Percentiles rank a stretch among this genome's conserved stretches.
These are phyloP conservation scores for Penicillium italicum DNA, from an alignment of 2,329 filamentous ascomycete species.

Conservation along the genomic window DNA sequence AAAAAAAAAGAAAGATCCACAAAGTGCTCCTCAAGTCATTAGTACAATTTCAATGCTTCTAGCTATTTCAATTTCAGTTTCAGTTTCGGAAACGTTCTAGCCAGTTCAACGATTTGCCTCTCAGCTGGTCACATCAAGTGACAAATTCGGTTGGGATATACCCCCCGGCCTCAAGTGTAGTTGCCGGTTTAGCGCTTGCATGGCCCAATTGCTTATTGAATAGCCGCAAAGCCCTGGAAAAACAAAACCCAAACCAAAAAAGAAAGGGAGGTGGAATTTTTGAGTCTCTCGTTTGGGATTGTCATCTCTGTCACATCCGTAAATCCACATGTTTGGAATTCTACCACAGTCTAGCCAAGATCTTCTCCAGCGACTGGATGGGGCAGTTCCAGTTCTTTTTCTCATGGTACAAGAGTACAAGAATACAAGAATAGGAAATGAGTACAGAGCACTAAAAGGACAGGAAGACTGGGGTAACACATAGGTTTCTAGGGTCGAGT, in stretches of 20 bases:
- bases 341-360: background rate
- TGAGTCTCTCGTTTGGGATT: background rate
- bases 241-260: no score
- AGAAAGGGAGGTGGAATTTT: background rate
- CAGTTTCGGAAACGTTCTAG: background rate
- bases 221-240: background rate
- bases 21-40: background rate
- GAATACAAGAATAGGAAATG: background rate
- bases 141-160: background rate
- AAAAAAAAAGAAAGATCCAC: constrained; percentile 4
- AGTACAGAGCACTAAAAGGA: background rate
- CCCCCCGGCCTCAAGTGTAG: background rate
- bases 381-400: constrained; percentile 1
- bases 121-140: background rate
- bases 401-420: background rate
- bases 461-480: background rate
- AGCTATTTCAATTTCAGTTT: background rate
- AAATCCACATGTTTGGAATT: background rate
- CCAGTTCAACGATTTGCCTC: background rate
- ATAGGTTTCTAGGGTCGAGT: background rate
- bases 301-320: constrained; percentile 5
- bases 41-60: background rate
- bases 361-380: constrained; percentile 3
- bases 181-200: background rate
- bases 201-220: constrained; percentile 9